These are phyloP conservation scores for Zalaria obscura DNA, from an alignment of 2,329 filamentous ascomycete species.

Conservation along the genomic window DNA sequence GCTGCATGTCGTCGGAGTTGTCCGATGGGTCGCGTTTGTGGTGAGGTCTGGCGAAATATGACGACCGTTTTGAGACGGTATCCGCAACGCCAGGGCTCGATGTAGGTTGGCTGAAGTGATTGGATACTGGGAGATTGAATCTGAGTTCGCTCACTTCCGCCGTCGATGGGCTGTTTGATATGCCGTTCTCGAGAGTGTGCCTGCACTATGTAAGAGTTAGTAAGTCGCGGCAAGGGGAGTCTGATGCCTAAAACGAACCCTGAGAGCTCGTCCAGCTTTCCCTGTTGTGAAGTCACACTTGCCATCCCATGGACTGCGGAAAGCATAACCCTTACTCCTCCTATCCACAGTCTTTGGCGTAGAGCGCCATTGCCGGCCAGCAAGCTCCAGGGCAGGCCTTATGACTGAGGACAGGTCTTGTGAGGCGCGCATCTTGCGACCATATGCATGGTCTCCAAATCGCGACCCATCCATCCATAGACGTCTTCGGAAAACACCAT, in stretches of 20 bases:
- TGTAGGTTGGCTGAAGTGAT: no score
- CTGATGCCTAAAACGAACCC: constrained; percentile 14
- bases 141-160: constrained; percentile 65
- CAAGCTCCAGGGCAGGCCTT: neutral
- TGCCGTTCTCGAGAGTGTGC: constrained; percentile 45
- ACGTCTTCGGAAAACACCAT: constrained; percentile 28
- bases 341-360: constrained; percentile 21
- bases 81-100: neutral
- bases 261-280: constrained; percentile 46
- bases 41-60: neutral
- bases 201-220: constrained; percentile 36
- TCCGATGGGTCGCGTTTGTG: constrained; percentile 3
- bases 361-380: neutral
- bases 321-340: constrained; percentile 53
- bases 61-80: constrained; percentile 2
- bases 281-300: constrained; percentile 75
- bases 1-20: constrained; percentile 6
- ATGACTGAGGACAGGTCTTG: neutral
- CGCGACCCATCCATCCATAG: constrained; percentile 33
- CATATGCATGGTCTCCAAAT: constrained; percentile 22
- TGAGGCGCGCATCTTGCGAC: constrained; percentile 18
- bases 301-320: constrained; percentile 75
- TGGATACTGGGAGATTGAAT: constrained; percentile 58
- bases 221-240: neutral
- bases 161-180: constrained; percentile 18